Percentiles rank a stretch among this genome's conserved stretches.
phyloP scores from a whole-genome alignment of 2,329 filamentous ascomycete genomes.

The Plenodomus lindquistii region DNA sequence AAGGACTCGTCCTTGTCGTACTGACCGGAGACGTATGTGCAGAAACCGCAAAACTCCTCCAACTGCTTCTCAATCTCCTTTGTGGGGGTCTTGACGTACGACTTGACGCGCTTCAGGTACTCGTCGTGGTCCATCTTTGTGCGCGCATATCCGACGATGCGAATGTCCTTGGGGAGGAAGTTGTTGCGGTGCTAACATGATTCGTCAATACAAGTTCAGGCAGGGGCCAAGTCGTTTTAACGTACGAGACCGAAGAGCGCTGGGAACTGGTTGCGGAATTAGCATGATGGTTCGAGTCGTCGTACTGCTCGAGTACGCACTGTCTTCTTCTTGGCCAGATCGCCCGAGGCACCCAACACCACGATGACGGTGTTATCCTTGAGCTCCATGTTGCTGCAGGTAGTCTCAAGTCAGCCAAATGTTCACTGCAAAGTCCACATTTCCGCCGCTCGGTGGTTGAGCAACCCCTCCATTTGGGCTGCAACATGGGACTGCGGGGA shows the following conservation, averaged over 20 bases:
- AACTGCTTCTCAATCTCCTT: conserved; percentile 97
- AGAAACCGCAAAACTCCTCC: conserved; percentile 83
- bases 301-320: conserved; percentile 57
- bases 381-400: conserved; percentile 81
- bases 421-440: conserved; percentile 8
- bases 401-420: conserved; percentile 34
- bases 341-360: conserved; percentile 94
- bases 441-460: conserved; percentile 6
- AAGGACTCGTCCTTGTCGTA: conserved; percentile 98
- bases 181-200: conserved; percentile 86
- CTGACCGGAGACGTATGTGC: conserved; percentile 94
- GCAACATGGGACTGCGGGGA: not conserved
- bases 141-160: conserved; percentile 97
- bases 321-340: conserved; percentile 99
- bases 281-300: conserved; percentile 18
- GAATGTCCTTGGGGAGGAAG: conserved; percentile 94
- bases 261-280: conserved; percentile 71
- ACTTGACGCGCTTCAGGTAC: conserved; percentile 91
- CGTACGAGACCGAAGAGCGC: conserved; percentile 96
- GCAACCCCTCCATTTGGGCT: conserved; percentile 12
- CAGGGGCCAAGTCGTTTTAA: conserved; percentile 33
- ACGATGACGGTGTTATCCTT: conserved; percentile 98
- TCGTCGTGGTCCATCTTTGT: conserved; percentile 99
- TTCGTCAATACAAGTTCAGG: conserved; percentile 21
- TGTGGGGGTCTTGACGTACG: conserved; percentile 98